Evolutionary conservation across 1,284 basidiomycete genomes (phyloP).

Genomic region (Testicularia cyperi): DNA sequence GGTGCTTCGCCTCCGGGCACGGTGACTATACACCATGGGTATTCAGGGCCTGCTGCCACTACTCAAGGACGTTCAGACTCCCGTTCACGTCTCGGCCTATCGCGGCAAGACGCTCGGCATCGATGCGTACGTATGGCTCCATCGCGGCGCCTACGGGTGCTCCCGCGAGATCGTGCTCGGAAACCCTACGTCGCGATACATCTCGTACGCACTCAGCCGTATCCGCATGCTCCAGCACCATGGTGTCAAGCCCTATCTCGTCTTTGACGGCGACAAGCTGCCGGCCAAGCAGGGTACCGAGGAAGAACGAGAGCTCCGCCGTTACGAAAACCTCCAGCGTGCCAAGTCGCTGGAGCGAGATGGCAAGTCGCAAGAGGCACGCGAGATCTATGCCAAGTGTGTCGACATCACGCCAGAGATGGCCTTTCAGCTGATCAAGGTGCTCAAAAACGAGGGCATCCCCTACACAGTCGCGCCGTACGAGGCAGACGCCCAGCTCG

Average conservation of each 20-base stretch:
- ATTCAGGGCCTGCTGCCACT: slow-evolving; percentile 90
- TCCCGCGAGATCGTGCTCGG: slow-evolving; percentile 83
- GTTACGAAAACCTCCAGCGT: slow-evolving; percentile 68
- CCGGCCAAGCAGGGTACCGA: slow-evolving; percentile 93
- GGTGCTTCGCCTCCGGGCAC: no score
- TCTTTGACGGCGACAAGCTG: slow-evolving; percentile 93
- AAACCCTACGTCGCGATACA: slow-evolving; percentile 78
- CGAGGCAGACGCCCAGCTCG: slow-evolving; percentile 96
- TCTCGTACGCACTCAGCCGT: slow-evolving; percentile 91
- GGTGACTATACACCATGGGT: slow-evolving; percentile 67
- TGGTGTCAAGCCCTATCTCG: slow-evolving; percentile 83
- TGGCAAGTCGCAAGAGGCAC: slow-evolving; percentile 76
- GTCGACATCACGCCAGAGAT: slow-evolving; percentile 95
- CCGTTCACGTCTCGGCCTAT: slow-evolving; percentile 42
- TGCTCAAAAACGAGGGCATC: slow-evolving; percentile 55
- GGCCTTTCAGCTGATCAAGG: slow-evolving; percentile 97
- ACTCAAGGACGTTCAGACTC: slow-evolving; percentile 74
- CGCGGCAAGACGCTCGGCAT: slow-evolving; percentile 67
- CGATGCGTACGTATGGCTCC: slow-evolving; percentile 96
- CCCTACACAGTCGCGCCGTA: slow-evolving; percentile 92
- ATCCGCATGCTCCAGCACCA: slow-evolving; percentile 82
- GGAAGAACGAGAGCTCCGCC: slow-evolving; percentile 70
- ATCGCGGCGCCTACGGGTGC: slow-evolving; percentile 87
- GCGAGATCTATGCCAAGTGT: slow-evolving; percentile 85
- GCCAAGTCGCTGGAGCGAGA: slow-evolving; percentile 75